Conservation (phyloP, 345 rosid species). For the Reutealis trisperma region DNA sequence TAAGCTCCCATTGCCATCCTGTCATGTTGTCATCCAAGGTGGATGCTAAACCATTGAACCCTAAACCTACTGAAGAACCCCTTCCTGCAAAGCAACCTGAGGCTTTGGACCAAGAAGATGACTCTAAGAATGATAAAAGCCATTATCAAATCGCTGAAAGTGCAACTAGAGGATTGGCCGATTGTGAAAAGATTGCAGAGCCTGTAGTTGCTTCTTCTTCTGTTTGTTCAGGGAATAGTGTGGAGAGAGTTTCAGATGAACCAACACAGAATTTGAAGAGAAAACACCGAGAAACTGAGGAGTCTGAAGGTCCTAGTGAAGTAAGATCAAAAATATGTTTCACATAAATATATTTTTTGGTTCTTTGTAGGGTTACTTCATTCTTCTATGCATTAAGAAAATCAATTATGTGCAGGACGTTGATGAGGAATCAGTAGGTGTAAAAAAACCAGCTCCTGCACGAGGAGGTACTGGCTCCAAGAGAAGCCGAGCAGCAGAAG, state of each 20-base stretch:
- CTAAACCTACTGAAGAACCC: conserved; percentile 36
- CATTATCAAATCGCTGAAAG: conserved; percentile 32
- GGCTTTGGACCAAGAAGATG: conserved; percentile 35
- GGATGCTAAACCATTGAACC: conserved; percentile 35
- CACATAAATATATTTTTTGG: not conserved
- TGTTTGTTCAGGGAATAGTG: conserved; percentile 72
- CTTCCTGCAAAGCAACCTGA: conserved; percentile 38
- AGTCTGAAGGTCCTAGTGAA: conserved; percentile 68
- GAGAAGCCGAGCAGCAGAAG: conserved; percentile 94
- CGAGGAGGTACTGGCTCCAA: conserved; percentile 54
- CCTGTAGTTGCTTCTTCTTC: conserved; percentile 65
- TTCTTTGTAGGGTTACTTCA: not conserved
- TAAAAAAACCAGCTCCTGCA: conserved; percentile 45
- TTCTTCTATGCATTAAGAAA: conserved; percentile 8
- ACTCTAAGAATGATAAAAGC: conserved; percentile 26
- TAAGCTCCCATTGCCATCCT: conserved; percentile 34
- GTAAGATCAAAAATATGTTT: conserved; percentile 40
- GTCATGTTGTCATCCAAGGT: conserved; percentile 34
- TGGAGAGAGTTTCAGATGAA: conserved; percentile 57
- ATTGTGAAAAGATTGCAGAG: conserved; percentile 52
- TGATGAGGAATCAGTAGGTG: conserved; percentile 64
- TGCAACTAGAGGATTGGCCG: conserved; percentile 40
- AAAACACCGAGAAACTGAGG: conserved; percentile 56
- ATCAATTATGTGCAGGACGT: conserved; percentile 49
- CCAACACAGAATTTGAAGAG: conserved; percentile 56